A percentile compares a stretch with the other conserved stretches of the same genome.
Conservation (phyloP, 768 basidiomycete genomes). For the Hypsizygus marmoreus region DNA sequence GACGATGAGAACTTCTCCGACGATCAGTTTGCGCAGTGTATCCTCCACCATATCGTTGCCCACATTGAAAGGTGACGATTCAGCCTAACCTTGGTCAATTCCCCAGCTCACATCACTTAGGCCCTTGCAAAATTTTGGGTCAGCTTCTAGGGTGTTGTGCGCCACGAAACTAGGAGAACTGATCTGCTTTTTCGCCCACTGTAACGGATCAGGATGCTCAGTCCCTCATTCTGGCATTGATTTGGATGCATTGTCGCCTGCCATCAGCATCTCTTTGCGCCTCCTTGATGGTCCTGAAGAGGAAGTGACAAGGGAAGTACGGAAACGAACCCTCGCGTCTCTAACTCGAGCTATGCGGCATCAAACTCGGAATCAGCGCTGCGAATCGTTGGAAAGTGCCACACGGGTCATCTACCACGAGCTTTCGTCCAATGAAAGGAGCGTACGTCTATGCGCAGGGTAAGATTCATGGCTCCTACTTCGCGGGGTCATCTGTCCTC, state of each 20-base stretch:
- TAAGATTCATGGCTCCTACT: conserved; percentile 31
- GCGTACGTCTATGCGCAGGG: conserved; percentile 70
- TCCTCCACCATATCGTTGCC: conserved; percentile 46
- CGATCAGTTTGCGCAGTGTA: conserved; percentile 40
- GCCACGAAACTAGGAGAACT: conserved; percentile 33
- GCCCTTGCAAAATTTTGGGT: conserved; percentile 32
- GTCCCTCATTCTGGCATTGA: no score
- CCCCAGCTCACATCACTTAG: no score
- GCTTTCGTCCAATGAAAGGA: conserved; percentile 55
- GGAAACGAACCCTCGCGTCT: conserved; percentile 42
- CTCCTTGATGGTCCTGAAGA: conserved; percentile 49
- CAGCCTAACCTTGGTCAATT: no score
- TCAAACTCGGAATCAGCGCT: conserved; percentile 32
- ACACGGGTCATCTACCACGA: conserved; percentile 47
- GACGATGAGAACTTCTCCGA: conserved; percentile 51
- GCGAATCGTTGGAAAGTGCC: conserved; percentile 30
- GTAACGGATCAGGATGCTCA: conserved; percentile 31
- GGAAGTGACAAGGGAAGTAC: conserved; percentile 49
- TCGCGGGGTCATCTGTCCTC: neutral
- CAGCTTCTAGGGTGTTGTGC: conserved; percentile 32
- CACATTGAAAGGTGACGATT: conserved; percentile 47
- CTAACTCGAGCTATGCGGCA: conserved; percentile 46
- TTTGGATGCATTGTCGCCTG: no score
- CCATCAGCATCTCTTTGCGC: no score
- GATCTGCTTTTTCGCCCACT: conserved; percentile 39